Evolutionary conservation across 2,329 filamentous ascomycete species (phyloP), one percentile per base, ranked within the genome.

Genomic region (Alternaria novae-zelandiae): DNA sequence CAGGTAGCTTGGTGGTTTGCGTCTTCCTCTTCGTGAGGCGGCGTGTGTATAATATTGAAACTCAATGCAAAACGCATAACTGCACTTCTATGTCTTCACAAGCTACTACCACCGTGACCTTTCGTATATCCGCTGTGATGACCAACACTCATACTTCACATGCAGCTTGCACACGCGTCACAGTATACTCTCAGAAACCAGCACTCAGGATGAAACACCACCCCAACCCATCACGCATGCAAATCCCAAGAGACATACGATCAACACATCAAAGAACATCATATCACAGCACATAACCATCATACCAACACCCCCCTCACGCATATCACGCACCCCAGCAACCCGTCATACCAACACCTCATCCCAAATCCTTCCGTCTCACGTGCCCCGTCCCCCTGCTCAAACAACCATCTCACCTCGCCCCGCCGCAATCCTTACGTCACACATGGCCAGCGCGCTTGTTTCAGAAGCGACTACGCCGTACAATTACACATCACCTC

Each of bases 11-110:
- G 28, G 13, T 53, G 49, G 28, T 53, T 41, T 53, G 23, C 20
- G 49, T 17, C 12, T 20, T 36, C 49, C 30, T 25, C 49, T 53
- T 36, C 20, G 12, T n/a, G 30, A 41, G 30, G 49, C 30, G 20
- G 13, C 20, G 49, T 53, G 13, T 53, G 49, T 53, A 53, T 53
- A 53, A 36, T 53, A 53, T 23, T 36, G 20, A 20, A 53, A 53
- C 28, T 53, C 49, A 41, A 53, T 53, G 28, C 49, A 53, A 53
- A 53, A 36, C 30, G 49, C 49, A 53, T 53, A 36, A 53, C 30
- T 53, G 49, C 28, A 53, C 43, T 45, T 13, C 6, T 13, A n/a
- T 45, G 17, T 21, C 43, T 45, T 45, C 20, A 2, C 17, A 12
- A 5, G 43, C 17, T 2, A 20, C 12, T 5, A 5, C 15, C 8